Percentiles rank a stretch among this genome's conserved stretches.
These are phyloP conservation scores for Fusarium continuum DNA, from an alignment of 2,329 filamentous ascomycete species.

Conservation along the genomic window DNA sequence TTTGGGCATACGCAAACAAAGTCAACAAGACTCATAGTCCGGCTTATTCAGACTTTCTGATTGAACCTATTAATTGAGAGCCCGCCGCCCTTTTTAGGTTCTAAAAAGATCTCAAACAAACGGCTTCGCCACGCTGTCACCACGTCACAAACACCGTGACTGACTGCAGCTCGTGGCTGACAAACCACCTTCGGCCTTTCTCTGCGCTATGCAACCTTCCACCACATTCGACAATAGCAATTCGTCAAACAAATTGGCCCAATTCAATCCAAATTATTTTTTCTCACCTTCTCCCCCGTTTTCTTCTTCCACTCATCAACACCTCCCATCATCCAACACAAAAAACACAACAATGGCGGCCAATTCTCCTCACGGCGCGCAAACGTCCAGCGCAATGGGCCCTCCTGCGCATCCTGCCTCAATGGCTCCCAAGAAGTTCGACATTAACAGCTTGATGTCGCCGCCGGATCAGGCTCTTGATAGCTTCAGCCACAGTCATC, in stretches of 20 bases:
- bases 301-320: conserved; percentile 21
- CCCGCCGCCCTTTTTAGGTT: conserved; percentile 28
- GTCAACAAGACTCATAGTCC: conserved; percentile 34
- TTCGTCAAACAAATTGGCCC: conserved; percentile 28
- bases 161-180: conserved; percentile 46
- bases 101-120: conserved; percentile 18
- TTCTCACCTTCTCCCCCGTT: conserved; percentile 17
- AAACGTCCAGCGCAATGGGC: conserved; percentile 42
- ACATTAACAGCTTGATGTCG: conserved; percentile 68
- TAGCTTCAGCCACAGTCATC: conserved; percentile 55
- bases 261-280: conserved; percentile 29
- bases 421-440: conserved; percentile 52
- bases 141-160: conserved; percentile 40
- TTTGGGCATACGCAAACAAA: conserved; percentile 37
- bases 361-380: conserved; percentile 35
- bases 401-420: conserved; percentile 43
- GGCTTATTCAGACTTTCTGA: conserved; percentile 29
- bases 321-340: conserved; percentile 21
- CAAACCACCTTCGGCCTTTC: conserved; percentile 46
- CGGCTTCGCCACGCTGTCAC: conserved; percentile 39
- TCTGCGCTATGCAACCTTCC: conserved; percentile 43
- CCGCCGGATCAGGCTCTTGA: conserved; percentile 67
- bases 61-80: conserved; percentile 33
- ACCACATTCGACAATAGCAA: conserved; percentile 45
- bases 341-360: conserved; percentile 40